A percentile compares a stretch with the other conserved stretches of the same genome.
Conservation (phyloP, 108 stramenopile species). For the Skeletonema marinoi region DNA sequence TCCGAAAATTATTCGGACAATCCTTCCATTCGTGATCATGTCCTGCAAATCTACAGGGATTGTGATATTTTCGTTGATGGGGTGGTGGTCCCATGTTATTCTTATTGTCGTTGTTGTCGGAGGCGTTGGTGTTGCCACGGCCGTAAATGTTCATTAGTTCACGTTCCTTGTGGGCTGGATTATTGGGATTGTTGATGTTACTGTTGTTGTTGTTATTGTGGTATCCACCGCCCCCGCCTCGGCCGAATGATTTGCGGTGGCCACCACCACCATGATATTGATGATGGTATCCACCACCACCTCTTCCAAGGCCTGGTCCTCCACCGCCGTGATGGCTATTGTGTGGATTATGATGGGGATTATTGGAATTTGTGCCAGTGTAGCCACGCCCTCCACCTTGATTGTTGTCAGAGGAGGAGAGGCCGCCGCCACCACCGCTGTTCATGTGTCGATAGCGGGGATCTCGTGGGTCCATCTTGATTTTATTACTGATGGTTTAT, state of each 20-base stretch:
- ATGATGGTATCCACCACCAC: background rate
- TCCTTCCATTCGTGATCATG: slow-evolving; percentile 50
- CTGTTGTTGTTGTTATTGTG: slow-evolving; percentile 7
- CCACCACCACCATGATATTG: slow-evolving; percentile 1
- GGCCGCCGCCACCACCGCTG: background rate
- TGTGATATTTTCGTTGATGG: slow-evolving; percentile 26
- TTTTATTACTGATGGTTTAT: background rate
- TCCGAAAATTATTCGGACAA: slow-evolving; percentile 47
- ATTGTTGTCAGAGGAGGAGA: background rate
- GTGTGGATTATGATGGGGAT: slow-evolving; percentile 5
- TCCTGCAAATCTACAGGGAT: slow-evolving; percentile 39
- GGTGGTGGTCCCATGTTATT: background rate
- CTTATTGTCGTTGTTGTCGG: background rate
- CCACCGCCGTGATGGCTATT: background rate
- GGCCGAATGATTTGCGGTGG: background rate
- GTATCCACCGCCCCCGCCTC: slow-evolving; percentile 12
- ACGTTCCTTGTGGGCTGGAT: slow-evolving; percentile 25
- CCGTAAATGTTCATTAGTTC: slow-evolving; percentile 45
- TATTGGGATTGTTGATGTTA: slow-evolving; percentile 5
- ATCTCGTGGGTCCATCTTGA: slow-evolving; percentile 1
- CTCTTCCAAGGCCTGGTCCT: background rate
- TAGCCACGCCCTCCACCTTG: slow-evolving; percentile 8
- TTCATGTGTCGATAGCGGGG: background rate
- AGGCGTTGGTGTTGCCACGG: background rate
- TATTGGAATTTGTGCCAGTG: slow-evolving; percentile 1